These are phyloP conservation scores for Parmales sp. DNA, from an alignment of 108 stramenopile genomes.

Conservation along the genomic window DNA sequence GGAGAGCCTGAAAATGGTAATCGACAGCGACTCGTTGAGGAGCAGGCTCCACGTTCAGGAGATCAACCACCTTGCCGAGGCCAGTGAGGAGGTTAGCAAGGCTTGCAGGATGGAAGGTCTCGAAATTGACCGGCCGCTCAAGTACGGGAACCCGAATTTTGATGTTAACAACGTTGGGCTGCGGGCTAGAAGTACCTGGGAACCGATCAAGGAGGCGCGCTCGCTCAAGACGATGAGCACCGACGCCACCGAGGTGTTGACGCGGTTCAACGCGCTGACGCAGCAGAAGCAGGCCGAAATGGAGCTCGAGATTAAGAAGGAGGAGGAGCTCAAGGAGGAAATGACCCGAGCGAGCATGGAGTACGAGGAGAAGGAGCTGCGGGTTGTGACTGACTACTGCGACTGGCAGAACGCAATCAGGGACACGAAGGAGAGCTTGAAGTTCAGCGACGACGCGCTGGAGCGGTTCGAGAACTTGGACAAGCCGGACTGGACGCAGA, in stretches of 20 bases:
- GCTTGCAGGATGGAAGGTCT: constrained; percentile 3
- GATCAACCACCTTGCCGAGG: neutral
- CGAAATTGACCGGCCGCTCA: neutral
- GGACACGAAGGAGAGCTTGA: neutral
- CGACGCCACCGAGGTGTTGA: neutral
- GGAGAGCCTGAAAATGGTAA: constrained; percentile 1
- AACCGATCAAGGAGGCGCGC: constrained; percentile 4
- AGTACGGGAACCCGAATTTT: constrained; percentile 2
- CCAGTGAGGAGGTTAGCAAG: constrained; percentile 6
- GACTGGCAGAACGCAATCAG: neutral
- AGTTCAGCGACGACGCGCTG: neutral
- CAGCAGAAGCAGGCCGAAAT: neutral
- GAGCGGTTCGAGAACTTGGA: neutral
- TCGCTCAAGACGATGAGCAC: neutral
- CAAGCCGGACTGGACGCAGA: constrained; percentile 4
- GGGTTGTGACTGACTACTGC: neutral
- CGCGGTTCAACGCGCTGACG: neutral
- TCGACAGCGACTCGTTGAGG: neutral
- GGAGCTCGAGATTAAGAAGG: neutral
- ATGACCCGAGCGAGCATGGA: neutral
- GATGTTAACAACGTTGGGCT: neutral
- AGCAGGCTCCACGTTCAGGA: constrained; percentile 5
- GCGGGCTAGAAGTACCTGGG: neutral
- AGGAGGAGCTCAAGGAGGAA: neutral
- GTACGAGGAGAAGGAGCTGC: constrained; percentile 1